phyloP scores from a whole-genome alignment of 2,329 filamentous ascomycete species.

The Trichoderma koningiopsis region DNA sequence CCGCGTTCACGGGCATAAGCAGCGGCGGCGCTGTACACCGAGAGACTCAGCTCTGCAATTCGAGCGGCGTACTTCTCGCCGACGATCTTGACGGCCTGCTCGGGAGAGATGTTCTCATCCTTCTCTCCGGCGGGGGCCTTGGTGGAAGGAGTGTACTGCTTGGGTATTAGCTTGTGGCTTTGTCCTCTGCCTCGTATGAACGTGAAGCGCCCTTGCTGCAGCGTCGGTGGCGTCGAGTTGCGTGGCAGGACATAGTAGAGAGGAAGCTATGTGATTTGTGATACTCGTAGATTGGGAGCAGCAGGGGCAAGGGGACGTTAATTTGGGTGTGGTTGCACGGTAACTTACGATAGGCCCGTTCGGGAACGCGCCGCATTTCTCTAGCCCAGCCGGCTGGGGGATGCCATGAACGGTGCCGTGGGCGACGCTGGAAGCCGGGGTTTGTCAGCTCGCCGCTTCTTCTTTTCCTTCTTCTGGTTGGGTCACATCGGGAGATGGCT shows the following conservation, averaged over 20 bases:
- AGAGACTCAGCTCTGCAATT: conserved; percentile 38
- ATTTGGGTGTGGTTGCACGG: background rate
- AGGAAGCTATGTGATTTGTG: background rate
- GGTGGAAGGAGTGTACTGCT: conserved; percentile 65
- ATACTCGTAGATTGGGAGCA: background rate
- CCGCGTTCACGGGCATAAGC: conserved; percentile 57
- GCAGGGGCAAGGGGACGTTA: background rate
- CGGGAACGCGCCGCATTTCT: conserved; percentile 70
- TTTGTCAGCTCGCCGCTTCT: conserved; percentile 48
- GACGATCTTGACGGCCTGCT: conserved; percentile 55
- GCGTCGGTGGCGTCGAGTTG: background rate
- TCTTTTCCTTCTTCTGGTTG: background rate
- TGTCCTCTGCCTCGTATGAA: background rate
- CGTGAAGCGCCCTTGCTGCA: background rate
- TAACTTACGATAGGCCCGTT: conserved; percentile 52
- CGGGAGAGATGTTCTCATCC: conserved; percentile 82
- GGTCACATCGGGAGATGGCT: background rate
- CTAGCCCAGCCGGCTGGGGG: conserved; percentile 65
- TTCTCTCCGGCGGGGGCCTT: conserved; percentile 80
- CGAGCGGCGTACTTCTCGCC: conserved; percentile 39
- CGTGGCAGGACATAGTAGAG: background rate
- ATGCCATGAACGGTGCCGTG: conserved; percentile 74
- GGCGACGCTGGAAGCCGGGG: conserved; percentile 48
- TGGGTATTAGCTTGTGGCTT: background rate
- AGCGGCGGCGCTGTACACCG: conserved; percentile 50